Base-by-base conservation (phyloP, 2,329 filamentous ascomycete genomes). In the Stachybotrys chartarum region DNA sequence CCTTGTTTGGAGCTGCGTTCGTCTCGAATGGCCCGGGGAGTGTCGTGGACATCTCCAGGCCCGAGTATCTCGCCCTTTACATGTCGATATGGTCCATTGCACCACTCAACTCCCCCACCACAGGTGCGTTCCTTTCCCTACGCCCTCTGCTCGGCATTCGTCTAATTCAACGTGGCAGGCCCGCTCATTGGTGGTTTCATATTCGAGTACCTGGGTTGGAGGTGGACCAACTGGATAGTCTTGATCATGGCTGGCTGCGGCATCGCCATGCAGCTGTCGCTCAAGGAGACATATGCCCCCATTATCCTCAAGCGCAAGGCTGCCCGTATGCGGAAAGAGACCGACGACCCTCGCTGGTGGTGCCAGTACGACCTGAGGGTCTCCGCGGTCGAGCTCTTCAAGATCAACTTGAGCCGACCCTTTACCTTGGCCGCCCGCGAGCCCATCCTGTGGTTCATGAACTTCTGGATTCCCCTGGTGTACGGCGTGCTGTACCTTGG, bases 401-500 rank as follows among this genome's bases (percentile, higher is more conserved):
- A 86, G 65, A 71, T 87, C 58, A 96, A 91, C 63, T 72, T 97
- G 17, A 84, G 84, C 55, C 80, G 91, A 0, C 92, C 92, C 0
- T 88, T 96, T 57, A 73, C 87, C 2, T 84, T 96, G 69, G 83
- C 86, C 16, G 80, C 87, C 49, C 90, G 85, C 0, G 92, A 97
- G 63, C 92, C 91, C 0, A 96, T 97, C 55, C 62, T 86, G 49
- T 85, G 83, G 82, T 86, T 85, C 61, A 82, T 92, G 63, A 83
- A 83, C 56, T 64, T 81, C 16, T 84, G 88, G 74, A 88, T 92
- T 67, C 93, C 88, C 1, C 75, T 96, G 45, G 83, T 96, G 42
- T 96, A 96, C 68, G 89, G 85, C 17, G 91, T 96, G 46, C 77
- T 97, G 1, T 94, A 94, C 65, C 83, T 96, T 35, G 95, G 90